These are phyloP conservation scores for Picea abies DNA, from an alignment of 83 land plant species.

Conservation along the genomic window DNA sequence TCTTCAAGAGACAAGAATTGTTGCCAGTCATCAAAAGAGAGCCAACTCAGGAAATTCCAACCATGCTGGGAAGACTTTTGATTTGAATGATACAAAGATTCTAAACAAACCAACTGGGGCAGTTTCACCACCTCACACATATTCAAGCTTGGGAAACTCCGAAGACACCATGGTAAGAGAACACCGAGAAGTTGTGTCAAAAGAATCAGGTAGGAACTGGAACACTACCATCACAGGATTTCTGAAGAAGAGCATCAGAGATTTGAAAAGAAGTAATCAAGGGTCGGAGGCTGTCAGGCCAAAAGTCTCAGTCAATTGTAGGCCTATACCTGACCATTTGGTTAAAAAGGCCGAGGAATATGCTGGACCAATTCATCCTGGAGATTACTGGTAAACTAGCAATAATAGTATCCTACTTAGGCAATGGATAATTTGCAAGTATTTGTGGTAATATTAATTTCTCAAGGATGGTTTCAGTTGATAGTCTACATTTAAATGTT, in stretches of 20 bases:
- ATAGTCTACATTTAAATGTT: neutral
- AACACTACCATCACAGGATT: slow-evolving; percentile 33
- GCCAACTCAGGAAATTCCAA: neutral
- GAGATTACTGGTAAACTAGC: slow-evolving; percentile 66
- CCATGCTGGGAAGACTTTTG: neutral
- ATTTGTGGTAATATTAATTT: slow-evolving; percentile 4
- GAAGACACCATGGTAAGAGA: neutral
- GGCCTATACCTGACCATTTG: slow-evolving; percentile 52
- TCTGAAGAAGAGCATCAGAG: slow-evolving; percentile 44
- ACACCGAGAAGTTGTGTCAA: slow-evolving; percentile 25
- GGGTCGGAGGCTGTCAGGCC: slow-evolving; percentile 20
- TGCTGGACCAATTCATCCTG: slow-evolving; percentile 82
- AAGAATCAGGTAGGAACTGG: slow-evolving; percentile 25
- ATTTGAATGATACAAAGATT: neutral
- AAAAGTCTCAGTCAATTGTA: slow-evolving; percentile 68
- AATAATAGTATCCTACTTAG: neutral
- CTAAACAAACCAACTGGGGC: neutral
- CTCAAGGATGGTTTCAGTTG: neutral
- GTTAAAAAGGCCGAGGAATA: slow-evolving; percentile 79
- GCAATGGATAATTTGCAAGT: neutral
- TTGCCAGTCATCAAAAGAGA: neutral
- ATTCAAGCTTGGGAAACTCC: neutral
- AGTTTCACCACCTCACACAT: neutral
- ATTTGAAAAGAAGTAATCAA: slow-evolving; percentile 23
- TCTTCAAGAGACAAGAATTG: neutral